A percentile compares a stretch with the other conserved stretches of the same genome.
These are phyloP conservation scores for Sporothrix curviconia DNA, from an alignment of 2,329 filamentous ascomycete genomes.

Conservation along the genomic window DNA sequence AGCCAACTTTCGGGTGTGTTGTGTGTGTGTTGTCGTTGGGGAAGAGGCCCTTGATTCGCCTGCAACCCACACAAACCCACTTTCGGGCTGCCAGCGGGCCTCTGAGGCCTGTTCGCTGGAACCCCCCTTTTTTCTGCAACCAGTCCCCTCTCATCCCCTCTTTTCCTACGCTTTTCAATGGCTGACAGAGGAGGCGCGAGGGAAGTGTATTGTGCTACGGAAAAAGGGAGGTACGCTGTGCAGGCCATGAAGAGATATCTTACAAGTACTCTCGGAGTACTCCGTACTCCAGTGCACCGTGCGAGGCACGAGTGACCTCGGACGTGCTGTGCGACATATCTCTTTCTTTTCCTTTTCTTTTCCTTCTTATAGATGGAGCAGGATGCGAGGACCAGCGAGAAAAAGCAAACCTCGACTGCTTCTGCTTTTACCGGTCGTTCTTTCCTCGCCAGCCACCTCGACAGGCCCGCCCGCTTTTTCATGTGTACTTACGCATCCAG, in stretches of 20 bases:
- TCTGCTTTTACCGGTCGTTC: neutral
- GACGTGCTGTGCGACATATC: too few relatives aligned
- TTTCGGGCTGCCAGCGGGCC: neutral
- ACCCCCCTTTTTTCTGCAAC: neutral
- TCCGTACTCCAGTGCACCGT: too few relatives aligned
- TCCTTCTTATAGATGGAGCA: too few relatives aligned
- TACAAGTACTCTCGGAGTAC: too few relatives aligned
- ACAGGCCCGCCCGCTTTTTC: conserved; percentile 1
- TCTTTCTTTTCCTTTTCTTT: too few relatives aligned
- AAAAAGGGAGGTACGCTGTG: conserved; percentile 2
- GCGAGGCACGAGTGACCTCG: too few relatives aligned
- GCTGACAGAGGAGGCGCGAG: neutral
- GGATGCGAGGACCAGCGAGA: too few relatives aligned
- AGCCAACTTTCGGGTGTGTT: too few relatives aligned
- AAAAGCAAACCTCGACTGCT: too few relatives aligned
- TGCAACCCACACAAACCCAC: neutral
- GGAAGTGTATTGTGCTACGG: neutral
- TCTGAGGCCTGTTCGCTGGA: neutral
- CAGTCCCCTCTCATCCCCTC: neutral
- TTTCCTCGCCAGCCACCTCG: neutral
- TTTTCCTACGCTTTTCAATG: neutral
- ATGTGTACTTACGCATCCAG: neutral
- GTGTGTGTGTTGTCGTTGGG: neutral
- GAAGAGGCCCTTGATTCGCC: neutral
- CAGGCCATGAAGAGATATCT: neutral